Evolutionary conservation across 495 filamentous ascomycete species (phyloP).

Genomic region (Xeromyces bisporus): DNA sequence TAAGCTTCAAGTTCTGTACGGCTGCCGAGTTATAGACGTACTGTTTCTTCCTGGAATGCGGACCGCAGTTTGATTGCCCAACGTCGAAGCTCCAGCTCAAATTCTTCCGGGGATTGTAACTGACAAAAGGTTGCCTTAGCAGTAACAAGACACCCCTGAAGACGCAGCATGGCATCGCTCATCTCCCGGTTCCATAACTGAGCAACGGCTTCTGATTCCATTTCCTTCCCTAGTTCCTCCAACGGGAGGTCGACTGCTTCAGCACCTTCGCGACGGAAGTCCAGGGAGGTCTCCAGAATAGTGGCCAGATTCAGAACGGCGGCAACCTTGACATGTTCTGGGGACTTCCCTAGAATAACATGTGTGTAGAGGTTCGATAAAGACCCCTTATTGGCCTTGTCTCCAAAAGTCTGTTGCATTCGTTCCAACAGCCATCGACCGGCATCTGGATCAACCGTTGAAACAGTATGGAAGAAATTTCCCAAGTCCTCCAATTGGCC

Average conservation of each 20-base stretch:
- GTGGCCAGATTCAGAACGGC: slow-evolving; percentile 21
- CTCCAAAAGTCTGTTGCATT: slow-evolving; percentile 12
- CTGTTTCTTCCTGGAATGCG: slow-evolving; percentile 27
- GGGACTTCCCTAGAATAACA: slow-evolving; percentile 13
- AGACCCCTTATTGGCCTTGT: slow-evolving; percentile 8
- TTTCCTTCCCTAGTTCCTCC: slow-evolving; percentile 10
- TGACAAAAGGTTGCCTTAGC: slow-evolving; percentile 27
- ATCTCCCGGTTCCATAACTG: slow-evolving; percentile 25
- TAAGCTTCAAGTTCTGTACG: slow-evolving; percentile 1
- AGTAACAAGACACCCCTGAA: slow-evolving; percentile 41
- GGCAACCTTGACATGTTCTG: slow-evolving; percentile 14
- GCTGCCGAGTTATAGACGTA: slow-evolving; percentile 7
- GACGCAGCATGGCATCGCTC: slow-evolving; percentile 24
- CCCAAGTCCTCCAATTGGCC: slow-evolving; percentile 8
- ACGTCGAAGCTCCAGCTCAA: slow-evolving; percentile 10
- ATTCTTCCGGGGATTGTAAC: slow-evolving; percentile 1
- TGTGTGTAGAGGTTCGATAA: slow-evolving; percentile 17
- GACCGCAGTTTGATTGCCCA: slow-evolving; percentile 21
- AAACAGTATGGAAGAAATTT: slow-evolving; percentile 12
- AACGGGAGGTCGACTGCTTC: slow-evolving; percentile 10
- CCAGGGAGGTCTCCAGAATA: slow-evolving; percentile 13
- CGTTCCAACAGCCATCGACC: slow-evolving; percentile 24
- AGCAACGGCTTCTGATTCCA: slow-evolving; percentile 10
- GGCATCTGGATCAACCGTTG: slow-evolving; percentile 20
- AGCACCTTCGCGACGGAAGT: slow-evolving; percentile 5